phyloP scores from a whole-genome alignment of 352 stramenopile genomes.

The Thalassiosira gravida region DNA sequence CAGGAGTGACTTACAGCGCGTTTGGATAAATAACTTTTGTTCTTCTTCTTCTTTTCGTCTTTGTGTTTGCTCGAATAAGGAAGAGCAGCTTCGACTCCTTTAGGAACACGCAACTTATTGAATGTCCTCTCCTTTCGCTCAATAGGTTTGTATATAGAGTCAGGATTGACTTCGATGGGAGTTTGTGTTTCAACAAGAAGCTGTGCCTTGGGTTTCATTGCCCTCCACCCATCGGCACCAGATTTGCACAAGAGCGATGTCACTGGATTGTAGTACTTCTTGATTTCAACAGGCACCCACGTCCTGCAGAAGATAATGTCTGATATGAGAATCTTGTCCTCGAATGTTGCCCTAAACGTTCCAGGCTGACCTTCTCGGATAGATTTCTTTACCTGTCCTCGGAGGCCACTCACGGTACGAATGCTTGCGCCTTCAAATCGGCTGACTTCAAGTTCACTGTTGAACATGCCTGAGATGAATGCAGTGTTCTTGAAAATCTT shows the following conservation, averaged over 20 bases:
- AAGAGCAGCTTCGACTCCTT: conserved; percentile 95
- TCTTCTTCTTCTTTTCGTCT: conserved; percentile 86
- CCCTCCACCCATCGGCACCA: conserved; percentile 73
- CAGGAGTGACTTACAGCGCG: conserved; percentile 57
- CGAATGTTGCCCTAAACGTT: conserved; percentile 98
- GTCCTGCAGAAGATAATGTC: conserved; percentile 99
- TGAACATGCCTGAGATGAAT: conserved; percentile 92
- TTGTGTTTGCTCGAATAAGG: conserved; percentile 98
- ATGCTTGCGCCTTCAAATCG: conserved; percentile 97
- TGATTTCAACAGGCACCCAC: conserved; percentile 97
- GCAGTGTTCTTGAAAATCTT: conserved; percentile 99
- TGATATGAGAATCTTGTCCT: conserved; percentile 98
- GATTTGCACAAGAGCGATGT: conserved; percentile 83
- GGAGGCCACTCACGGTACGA: conserved; percentile 97
- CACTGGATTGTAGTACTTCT: conserved; percentile 98
- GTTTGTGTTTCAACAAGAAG: conserved; percentile 93
- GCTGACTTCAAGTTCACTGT: conserved; percentile 89
- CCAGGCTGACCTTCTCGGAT: conserved; percentile 89
- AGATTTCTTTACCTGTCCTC: conserved; percentile 97
- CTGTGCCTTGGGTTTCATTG: conserved; percentile 95
- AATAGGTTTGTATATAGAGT: conserved; percentile 98
- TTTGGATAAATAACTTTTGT: conserved; percentile 89
- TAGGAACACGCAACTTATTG: conserved; percentile 92
- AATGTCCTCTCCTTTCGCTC: conserved; percentile 92
- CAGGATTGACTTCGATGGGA: conserved; percentile 94